Conservation (phyloP, 305 asterid species). For the Ilex paraguariensis region DNA sequence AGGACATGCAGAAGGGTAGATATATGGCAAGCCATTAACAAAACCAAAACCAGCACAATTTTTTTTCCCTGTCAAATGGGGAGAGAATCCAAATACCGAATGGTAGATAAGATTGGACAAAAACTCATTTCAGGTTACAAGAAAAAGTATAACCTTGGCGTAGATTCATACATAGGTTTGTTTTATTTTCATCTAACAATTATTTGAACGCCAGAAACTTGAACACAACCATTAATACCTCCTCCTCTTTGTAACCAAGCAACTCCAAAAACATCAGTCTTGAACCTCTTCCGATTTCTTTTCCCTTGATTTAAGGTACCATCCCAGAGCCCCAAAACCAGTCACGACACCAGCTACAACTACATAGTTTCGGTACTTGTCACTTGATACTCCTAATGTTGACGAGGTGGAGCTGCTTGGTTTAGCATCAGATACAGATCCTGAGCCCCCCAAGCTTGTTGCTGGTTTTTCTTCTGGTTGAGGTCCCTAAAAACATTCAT, state of each 20-base stretch:
- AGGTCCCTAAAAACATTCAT: constrained; percentile 53
- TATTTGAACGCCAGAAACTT: too few relatives aligned
- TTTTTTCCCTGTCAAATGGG: too few relatives aligned
- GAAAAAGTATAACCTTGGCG: too few relatives aligned
- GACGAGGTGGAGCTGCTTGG: constrained; percentile 43
- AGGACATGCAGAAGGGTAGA: too few relatives aligned
- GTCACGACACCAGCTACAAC: constrained; percentile 65
- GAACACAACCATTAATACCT: too few relatives aligned
- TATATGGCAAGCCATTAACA: too few relatives aligned
- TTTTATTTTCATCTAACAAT: too few relatives aligned
- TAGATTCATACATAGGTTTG: too few relatives aligned
- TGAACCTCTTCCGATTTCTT: constrained; percentile 56
- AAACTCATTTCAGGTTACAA: too few relatives aligned
- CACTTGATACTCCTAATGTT: constrained; percentile 51
- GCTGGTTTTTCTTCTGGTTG: constrained; percentile 51
- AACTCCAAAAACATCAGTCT: constrained; percentile 26
- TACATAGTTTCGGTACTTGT: constrained; percentile 64
- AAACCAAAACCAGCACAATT: too few relatives aligned
- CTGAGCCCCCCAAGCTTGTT: constrained; percentile 45
- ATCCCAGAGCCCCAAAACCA: constrained; percentile 59
- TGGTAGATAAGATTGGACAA: too few relatives aligned
- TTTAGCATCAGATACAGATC: constrained; percentile 48
- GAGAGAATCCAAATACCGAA: too few relatives aligned
- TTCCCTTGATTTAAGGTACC: constrained; percentile 63
- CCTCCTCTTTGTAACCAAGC: neutral